These are phyloP conservation scores for Ammopiptanthus mongolicus DNA, from an alignment of 306 rosid species.

Conservation along the genomic window DNA sequence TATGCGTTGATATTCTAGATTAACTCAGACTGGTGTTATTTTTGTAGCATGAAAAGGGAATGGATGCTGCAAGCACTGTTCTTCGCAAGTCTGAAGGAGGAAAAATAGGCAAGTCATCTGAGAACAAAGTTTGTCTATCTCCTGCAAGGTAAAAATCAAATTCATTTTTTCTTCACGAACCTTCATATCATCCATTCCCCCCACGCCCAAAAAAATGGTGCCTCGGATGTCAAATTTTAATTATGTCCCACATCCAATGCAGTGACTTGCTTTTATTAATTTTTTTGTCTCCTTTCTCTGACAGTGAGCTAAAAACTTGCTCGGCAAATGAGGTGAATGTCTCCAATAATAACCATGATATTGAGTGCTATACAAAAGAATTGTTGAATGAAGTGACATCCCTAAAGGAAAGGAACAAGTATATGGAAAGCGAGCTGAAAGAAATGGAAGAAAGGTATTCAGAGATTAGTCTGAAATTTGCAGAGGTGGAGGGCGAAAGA, in stretches of 20 bases:
- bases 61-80: conserved; percentile 20
- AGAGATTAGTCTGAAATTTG: conserved; percentile 90
- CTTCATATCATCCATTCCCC: conserved; percentile 1
- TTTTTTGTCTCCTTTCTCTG: background rate
- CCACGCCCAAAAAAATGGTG: no score
- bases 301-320: conserved; percentile 44
- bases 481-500: conserved; percentile 98
- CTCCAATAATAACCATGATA: conserved; percentile 4
- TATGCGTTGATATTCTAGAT: background rate
- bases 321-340: conserved; percentile 23
- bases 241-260: background rate
- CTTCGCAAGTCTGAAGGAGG: conserved; percentile 29
- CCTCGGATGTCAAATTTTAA: background rate
- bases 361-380: conserved; percentile 30
- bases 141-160: conserved; percentile 44
- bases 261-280: background rate
- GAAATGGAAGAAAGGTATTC: conserved; percentile 99
- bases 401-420: conserved; percentile 65
- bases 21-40: conserved; percentile 4
- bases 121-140: conserved; percentile 21
- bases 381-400: conserved; percentile 54
- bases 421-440: conserved; percentile 83
- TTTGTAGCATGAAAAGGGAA: conserved; percentile 31
- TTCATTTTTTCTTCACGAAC: background rate
- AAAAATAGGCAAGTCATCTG: conserved; percentile 12